Evolutionary conservation across 176 grass and related monocot genomes (phyloP), one percentile per base, ranked within the genome.

Genomic region (Triticum urartu): DNA sequence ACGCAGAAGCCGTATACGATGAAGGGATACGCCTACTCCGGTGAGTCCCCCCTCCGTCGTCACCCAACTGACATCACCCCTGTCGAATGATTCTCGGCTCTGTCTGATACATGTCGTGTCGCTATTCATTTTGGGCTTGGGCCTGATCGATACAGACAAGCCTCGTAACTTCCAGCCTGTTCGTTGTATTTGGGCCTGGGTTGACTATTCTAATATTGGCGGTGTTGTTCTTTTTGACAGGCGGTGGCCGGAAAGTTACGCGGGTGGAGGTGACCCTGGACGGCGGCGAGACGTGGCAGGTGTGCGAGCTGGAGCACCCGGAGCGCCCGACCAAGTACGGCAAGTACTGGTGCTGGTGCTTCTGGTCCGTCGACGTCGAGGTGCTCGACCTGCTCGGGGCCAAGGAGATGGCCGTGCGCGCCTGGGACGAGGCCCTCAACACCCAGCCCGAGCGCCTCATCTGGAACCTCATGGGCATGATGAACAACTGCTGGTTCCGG

Each of bases 391-490:
- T 98, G 6, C 90, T 98, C n/a, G 89, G 88, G 1, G 62, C 88
- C 32, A 98, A 94, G 90, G 97, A 94, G 78, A 74, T 95, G 5
- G 93, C 97, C 68, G 92, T 95, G 33, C 93, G 97, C 21, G 94
- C 97, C 6, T 98, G 94, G 94, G 97, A 98, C 85, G 88, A 95
- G 54, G 68, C 93, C 17, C 84, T 92, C 43, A 97, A 95, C 86
- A 91, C 92, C 65, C 95, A 97, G 81, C 86, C 95, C 0, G 92
- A 97, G 84, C 84, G 86, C 24, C 87, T 97, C 79, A 94, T 87
- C n/a, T 97, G 95, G 95, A 97, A 97, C 79, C 84, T 97, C 70
- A 91, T 94, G 95, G 95, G 95, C 11, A 98, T 98, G 95, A 95
- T 98, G 95, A 98, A 89, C 83, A 98, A 98, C 80, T 95, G 90